These are phyloP conservation scores for Cladophialophora carrionii DNA, from an alignment of 2,329 filamentous ascomycete species.

Conservation along the genomic window DNA sequence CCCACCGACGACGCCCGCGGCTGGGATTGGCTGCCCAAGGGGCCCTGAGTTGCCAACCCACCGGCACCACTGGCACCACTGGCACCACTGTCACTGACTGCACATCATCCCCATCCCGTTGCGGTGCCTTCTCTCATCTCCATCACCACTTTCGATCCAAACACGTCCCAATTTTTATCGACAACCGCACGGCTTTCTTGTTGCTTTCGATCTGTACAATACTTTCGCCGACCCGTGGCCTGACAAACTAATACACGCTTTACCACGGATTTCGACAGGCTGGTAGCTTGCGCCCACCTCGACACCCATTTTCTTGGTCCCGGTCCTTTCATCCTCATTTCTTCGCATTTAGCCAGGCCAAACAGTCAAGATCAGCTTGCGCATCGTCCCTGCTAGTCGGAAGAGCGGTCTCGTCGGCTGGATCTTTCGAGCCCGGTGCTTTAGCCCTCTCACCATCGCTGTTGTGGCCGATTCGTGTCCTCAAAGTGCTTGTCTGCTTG, in stretches of 20 bases:
- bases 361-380: slow-evolving; percentile 10
- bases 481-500: background rate
- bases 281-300: background rate
- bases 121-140: slow-evolving; percentile 5
- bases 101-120: slow-evolving; percentile 7
- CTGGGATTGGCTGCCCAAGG: slow-evolving; percentile 2
- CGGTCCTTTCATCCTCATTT: slow-evolving; percentile 1
- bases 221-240: background rate
- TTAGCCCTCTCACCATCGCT: background rate
- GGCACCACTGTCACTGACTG: slow-evolving; percentile 1
- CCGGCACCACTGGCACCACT: slow-evolving; percentile 4
- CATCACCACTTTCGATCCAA: slow-evolving; percentile 7
- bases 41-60: background rate
- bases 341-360: background rate
- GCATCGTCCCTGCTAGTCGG: background rate
- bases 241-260: background rate
- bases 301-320: slow-evolving; percentile 2
- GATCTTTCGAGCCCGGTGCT: background rate
- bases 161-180: slow-evolving; percentile 16
- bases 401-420: background rate
- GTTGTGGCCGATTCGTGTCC: background rate
- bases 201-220: slow-evolving; percentile 11
- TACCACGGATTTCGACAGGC: background rate
- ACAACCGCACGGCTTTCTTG: background rate
- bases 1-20: background rate